Conservation (phyloP, 2,329 filamentous ascomycete genomes). For the Cercospora zeae-maydis region DNA sequence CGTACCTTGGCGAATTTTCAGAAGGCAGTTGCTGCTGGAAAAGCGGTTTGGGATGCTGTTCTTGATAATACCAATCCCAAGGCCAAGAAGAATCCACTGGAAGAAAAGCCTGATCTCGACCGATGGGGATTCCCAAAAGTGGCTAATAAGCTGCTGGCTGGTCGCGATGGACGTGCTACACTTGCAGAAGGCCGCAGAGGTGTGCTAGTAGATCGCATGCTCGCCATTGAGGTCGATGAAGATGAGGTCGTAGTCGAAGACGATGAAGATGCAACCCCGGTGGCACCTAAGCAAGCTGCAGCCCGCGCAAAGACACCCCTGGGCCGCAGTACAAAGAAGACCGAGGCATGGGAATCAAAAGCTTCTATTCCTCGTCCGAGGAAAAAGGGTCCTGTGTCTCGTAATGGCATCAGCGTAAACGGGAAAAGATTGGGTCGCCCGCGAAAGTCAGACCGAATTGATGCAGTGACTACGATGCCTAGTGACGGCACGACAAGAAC, state of each 20-base stretch:
- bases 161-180: constrained; percentile 43
- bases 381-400: not conserved
- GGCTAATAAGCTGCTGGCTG: constrained; percentile 35
- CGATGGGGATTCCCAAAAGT: constrained; percentile 48
- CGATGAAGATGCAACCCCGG: not conserved
- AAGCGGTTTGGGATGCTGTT: constrained; percentile 54
- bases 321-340: not conserved
- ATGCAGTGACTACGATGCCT: not conserved
- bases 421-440: constrained; percentile 3
- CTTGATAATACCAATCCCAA: constrained; percentile 31
- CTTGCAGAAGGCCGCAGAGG: constrained; percentile 34
- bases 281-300: constrained; percentile 2
- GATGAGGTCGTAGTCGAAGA: constrained; percentile 15
- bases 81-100: constrained; percentile 28
- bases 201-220: constrained; percentile 10
- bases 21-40: constrained; percentile 50
- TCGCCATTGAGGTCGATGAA: constrained; percentile 29
- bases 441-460: not conserved
- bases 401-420: not conserved
- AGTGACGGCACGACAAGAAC: not conserved
- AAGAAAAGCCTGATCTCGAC: constrained; percentile 38
- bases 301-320: not conserved
- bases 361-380: not conserved
- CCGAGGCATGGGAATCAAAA: not conserved
- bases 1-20: constrained; percentile 53